Conservation (phyloP, 805 yeast genomes). For the Hemisphaericaspora nanyangensis region DNA sequence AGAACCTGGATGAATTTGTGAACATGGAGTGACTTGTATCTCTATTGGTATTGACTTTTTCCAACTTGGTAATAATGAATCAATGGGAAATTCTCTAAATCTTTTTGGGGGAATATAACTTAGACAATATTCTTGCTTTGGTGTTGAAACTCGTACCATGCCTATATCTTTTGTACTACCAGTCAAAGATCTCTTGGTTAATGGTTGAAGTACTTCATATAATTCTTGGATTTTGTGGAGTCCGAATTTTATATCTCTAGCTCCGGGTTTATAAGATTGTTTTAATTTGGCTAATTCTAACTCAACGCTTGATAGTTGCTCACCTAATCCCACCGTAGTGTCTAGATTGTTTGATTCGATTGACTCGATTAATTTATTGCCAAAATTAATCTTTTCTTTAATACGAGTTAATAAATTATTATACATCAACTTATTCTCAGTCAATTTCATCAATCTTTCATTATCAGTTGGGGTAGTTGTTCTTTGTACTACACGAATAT, state of each 20-base stretch:
- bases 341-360: constrained; percentile 9
- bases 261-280: constrained; percentile 16
- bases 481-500: constrained; percentile 26
- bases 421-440: constrained; percentile 19
- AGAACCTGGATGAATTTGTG: not conserved
- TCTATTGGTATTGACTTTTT: constrained; percentile 24
- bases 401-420: constrained; percentile 22
- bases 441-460: constrained; percentile 14
- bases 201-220: constrained; percentile 11
- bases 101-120: constrained; percentile 23
- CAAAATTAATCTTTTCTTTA: constrained; percentile 25
- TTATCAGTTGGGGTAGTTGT: constrained; percentile 8
- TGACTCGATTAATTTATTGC: constrained; percentile 16
- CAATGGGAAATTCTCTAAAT: constrained; percentile 9
- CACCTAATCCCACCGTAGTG: constrained; percentile 9
- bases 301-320: constrained; percentile 11
- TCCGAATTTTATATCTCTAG: constrained; percentile 7
- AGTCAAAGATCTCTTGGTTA: constrained; percentile 13
- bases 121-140: constrained; percentile 14
- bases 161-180: constrained; percentile 10
- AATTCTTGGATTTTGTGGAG: constrained; percentile 4
- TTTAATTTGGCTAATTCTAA: constrained; percentile 15
- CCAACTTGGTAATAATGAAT: constrained; percentile 15
- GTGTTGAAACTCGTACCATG: constrained; percentile 13
- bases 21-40: constrained; percentile 9